Percentiles rank a stretch among this genome's conserved stretches.
Evolutionary conservation across 805 yeast species (phyloP).

Genomic region (Metahyphopichia silvanorum): DNA sequence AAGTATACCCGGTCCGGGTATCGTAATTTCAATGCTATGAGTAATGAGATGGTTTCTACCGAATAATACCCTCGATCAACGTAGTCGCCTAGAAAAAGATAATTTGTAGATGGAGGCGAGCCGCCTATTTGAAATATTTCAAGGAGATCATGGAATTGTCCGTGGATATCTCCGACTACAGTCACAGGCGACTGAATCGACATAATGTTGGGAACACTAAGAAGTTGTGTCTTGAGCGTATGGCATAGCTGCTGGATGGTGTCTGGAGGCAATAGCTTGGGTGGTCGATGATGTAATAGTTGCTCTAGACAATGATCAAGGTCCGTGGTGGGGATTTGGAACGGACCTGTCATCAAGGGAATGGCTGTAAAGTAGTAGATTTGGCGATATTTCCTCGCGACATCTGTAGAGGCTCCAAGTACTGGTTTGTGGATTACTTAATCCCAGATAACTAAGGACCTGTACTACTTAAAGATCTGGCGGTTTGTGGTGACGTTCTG

Average conservation of each 20-base stretch:
- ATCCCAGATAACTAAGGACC: too few species aligned
- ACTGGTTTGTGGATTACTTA: too few species aligned
- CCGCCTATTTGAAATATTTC: constrained; percentile 96
- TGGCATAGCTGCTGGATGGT: constrained; percentile 53
- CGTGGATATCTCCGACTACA: constrained; percentile 96
- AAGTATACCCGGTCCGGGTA: constrained; percentile 82
- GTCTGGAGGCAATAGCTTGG: constrained; percentile 38
- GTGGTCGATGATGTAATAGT: constrained; percentile 39
- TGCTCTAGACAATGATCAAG: constrained; percentile 42
- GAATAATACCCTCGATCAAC: constrained; percentile 95
- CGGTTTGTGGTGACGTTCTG: too few species aligned
- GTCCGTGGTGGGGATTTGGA: constrained; percentile 31
- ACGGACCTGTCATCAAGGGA: constrained; percentile 36
- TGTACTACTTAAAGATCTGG: too few species aligned
- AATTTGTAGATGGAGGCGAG: constrained; percentile 87
- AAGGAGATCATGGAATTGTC: constrained; percentile 89
- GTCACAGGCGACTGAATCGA: constrained; percentile 84
- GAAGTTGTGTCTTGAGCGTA: constrained; percentile 75
- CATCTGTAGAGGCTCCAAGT: too few species aligned
- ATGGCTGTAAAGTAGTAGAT: too few species aligned
- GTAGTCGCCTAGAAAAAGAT: constrained; percentile 90
- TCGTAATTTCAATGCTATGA: constrained; percentile 79
- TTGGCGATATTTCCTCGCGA: too few species aligned
- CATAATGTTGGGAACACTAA: constrained; percentile 83
- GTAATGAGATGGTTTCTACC: constrained; percentile 84